Conservation (phyloP, 768 basidiomycete genomes). For the Leccinum aurantiacum region DNA sequence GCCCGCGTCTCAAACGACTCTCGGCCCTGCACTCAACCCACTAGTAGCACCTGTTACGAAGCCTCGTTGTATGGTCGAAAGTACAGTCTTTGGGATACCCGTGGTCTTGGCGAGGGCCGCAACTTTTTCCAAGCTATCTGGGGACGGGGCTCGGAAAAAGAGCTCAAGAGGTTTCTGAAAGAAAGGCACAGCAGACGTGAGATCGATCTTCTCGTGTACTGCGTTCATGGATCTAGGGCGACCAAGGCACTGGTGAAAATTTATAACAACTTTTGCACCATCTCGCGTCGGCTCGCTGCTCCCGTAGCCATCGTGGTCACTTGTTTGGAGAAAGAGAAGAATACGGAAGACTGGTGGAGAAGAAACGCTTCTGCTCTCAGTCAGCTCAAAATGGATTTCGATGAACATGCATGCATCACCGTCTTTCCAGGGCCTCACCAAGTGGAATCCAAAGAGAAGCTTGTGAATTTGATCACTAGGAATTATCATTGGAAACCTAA, state of each 20-base stretch:
- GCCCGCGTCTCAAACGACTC: conserved; percentile 14
- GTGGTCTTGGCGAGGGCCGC: conserved; percentile 36
- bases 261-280: conserved; percentile 35
- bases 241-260: conserved; percentile 27
- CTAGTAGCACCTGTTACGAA: conserved; percentile 2
- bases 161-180: conserved; percentile 21
- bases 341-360: conserved; percentile 34
- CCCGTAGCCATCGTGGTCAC: conserved; percentile 41
- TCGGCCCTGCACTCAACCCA: conserved; percentile 19
- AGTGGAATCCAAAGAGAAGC: conserved; percentile 16
- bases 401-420: conserved; percentile 41
- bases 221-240: conserved; percentile 37
- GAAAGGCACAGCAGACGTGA: conserved; percentile 25
- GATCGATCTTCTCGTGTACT: conserved; percentile 41
- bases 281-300: conserved; percentile 36
- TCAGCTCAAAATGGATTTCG: conserved; percentile 31
- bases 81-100: conserved; percentile 37
- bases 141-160: conserved; percentile 11
- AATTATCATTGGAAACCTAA: conserved; percentile 9
- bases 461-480: conserved; percentile 15
- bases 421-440: conserved; percentile 12
- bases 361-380: conserved; percentile 29
- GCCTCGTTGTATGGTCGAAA: background rate
- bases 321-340: conserved; percentile 26
- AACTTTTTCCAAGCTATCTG: conserved; percentile 14